These are phyloP conservation scores for Solanum neorickii DNA, from an alignment of 257 asterid species.

Conservation along the genomic window DNA sequence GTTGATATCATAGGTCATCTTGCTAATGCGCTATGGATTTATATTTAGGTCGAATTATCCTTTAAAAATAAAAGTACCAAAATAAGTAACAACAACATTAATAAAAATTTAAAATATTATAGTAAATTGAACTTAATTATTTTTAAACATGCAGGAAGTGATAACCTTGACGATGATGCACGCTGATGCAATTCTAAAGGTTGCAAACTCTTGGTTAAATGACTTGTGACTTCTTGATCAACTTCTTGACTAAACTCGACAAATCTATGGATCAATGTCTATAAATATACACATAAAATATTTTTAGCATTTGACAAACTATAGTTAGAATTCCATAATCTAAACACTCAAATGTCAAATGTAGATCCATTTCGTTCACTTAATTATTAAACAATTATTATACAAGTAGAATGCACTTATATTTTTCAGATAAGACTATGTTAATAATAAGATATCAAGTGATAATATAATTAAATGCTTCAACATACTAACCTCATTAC, in stretches of 20 bases:
- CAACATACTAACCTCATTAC: no score
- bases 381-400: no score
- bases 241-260: neutral
- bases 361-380: no score
- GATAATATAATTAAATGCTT: no score
- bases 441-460: no score
- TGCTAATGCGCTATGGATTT: neutral
- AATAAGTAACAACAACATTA: neutral
- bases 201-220: no score
- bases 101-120: neutral
- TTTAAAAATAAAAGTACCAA: neutral
- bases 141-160: neutral
- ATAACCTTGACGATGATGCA: neutral
- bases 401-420: no score
- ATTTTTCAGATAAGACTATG: no score
- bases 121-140: neutral
- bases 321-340: no score
- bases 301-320: no score
- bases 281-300: neutral
- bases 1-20: neutral
- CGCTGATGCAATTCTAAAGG: rapidly evolving
- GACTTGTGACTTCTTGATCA: no score
- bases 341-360: no score
- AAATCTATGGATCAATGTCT: neutral
- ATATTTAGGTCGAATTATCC: neutral